Evolutionary conservation across 2,329 filamentous ascomycete species (phyloP), one percentile per base, ranked within the genome.

Genomic region (Huntiella abstrusa): DNA sequence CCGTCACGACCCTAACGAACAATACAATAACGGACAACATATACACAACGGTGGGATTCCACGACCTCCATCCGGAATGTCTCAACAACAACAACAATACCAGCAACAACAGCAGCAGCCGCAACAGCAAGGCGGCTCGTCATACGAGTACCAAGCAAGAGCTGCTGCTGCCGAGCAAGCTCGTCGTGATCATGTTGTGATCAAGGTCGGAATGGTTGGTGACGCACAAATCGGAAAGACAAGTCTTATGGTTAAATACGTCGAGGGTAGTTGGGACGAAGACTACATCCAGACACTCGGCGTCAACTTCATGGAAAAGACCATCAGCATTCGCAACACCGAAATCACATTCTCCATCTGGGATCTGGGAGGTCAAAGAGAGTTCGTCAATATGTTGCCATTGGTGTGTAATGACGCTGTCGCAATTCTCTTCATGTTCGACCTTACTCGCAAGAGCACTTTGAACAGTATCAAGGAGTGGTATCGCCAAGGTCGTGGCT

Each of bases 251-350:
- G 91, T 98, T 58, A 98, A 98, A 63, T 98, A 98, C 59, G 91
- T 98, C 47, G 91, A 98, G 65, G 91, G 91, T 50, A 95, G 87
- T 64, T 98, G 91, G 86, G 91, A 98, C 62, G 91, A 98, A 65
- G 91, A 98, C 62, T 98, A 98, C 63, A 98, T 98, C 58, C 91
- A 98, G 65, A 98, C 91, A 16, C 68, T 98, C 39, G 91, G 91
- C 54, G 91, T 98, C 64, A 98, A 98, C 64, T 98, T 98, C 64
- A 98, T 98, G 91, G 91, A 98, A 63, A 98, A 98, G 72, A 98
- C 91, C 33, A 98, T 98, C 59, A 93, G 85, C 52, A 98, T 98
- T 63, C 83, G 91, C 52, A 98, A 98, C 64, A 98, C 91, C 12
- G 91, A 98, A 64, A 98, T 98, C 62, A 98, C 91, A 38, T 98